These are phyloP conservation scores for Nakaseomyces sp. DNA, from an alignment of 1,139 yeast genomes.

Conservation along the genomic window DNA sequence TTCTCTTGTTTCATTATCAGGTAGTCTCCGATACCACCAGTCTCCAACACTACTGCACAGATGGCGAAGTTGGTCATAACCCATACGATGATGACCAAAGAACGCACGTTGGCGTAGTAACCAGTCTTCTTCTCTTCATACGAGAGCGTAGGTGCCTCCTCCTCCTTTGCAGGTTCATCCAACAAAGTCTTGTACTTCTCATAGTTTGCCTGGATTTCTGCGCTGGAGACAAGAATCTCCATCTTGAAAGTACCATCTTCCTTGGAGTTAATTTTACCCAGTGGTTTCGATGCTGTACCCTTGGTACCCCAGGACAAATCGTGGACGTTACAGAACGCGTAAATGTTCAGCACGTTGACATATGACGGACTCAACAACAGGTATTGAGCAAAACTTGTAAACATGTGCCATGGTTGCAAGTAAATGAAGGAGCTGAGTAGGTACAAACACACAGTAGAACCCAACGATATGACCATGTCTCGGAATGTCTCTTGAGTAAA, in stretches of 20 bases:
- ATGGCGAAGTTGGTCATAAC: slow-evolving; percentile 64
- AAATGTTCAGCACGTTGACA: slow-evolving; percentile 76
- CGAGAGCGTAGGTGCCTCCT: slow-evolving; percentile 32
- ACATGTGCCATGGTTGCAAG: slow-evolving; percentile 92
- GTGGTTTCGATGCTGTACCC: slow-evolving; percentile 62
- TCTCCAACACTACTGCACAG: slow-evolving; percentile 58
- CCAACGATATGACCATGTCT: slow-evolving; percentile 77
- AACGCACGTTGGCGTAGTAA: slow-evolving; percentile 65
- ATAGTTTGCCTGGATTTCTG: slow-evolving; percentile 54
- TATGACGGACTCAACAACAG: slow-evolving; percentile 81
- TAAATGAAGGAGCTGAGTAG: slow-evolving; percentile 69
- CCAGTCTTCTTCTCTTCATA: slow-evolving; percentile 55
- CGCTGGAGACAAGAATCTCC: slow-evolving; percentile 57
- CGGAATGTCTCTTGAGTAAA: slow-evolving; percentile 56
- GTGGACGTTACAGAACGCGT: slow-evolving; percentile 92
- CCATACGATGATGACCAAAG: slow-evolving; percentile 76
- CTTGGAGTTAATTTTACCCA: slow-evolving; percentile 58
- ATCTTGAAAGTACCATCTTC: slow-evolving; percentile 70
- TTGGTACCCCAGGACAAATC: slow-evolving; percentile 99
- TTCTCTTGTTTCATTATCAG: slow-evolving; percentile 16
- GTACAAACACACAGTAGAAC: slow-evolving; percentile 77
- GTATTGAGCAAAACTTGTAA: slow-evolving; percentile 80
- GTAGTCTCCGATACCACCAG: slow-evolving; percentile 45
- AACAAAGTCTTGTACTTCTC: slow-evolving; percentile 57
- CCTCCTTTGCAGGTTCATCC: slow-evolving; percentile 38